Percentiles rank a stretch among this genome's conserved stretches.
Conservation (phyloP, 768 basidiomycete species). For the Termitomyces sp. region DNA sequence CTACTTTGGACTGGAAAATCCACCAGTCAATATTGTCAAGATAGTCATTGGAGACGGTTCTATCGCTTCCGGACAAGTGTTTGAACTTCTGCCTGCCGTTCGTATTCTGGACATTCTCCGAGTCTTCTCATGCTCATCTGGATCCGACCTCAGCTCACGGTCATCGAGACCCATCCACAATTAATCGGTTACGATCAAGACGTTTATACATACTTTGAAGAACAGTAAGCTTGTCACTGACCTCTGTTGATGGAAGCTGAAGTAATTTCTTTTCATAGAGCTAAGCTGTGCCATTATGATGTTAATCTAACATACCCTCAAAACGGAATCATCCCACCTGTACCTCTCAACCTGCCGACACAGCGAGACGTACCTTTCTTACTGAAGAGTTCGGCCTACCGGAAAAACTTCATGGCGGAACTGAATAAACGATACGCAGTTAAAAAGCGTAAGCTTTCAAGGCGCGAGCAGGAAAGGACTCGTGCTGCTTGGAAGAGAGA, state of each 20-base stretch:
- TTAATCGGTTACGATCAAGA: slow-evolving; percentile 66
- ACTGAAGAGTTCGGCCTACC: slow-evolving; percentile 10
- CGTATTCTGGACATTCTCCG: slow-evolving; percentile 11
- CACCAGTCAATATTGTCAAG: slow-evolving; percentile 63
- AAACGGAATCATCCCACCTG: slow-evolving; percentile 39
- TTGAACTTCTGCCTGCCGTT: slow-evolving; percentile 51
- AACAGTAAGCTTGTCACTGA: slow-evolving; percentile 47
- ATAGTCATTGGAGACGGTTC: slow-evolving; percentile 70
- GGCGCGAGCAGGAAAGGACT: slow-evolving; percentile 18
- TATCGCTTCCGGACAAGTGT: slow-evolving; percentile 44
- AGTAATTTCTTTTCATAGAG: slow-evolving; percentile 26
- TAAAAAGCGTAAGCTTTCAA: slow-evolving; percentile 15
- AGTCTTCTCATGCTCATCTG: background rate
- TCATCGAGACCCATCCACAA: slow-evolving; percentile 71
- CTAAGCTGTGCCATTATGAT: slow-evolving; percentile 57
- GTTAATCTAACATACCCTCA: slow-evolving; percentile 69
- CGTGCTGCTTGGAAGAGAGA: slow-evolving; percentile 39
- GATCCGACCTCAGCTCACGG: slow-evolving; percentile 32
- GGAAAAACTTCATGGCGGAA: slow-evolving; percentile 15
- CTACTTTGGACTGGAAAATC: slow-evolving; percentile 55
- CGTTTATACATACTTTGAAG: slow-evolving; percentile 61
- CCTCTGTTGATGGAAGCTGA: background rate
- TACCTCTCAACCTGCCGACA: slow-evolving; percentile 28
- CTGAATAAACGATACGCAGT: slow-evolving; percentile 17
- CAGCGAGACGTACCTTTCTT: slow-evolving; percentile 29